Percentiles rank a stretch among this genome's conserved stretches.
phyloP scores from a whole-genome alignment of 768 basidiomycete species.

The Boletus barrowsii region DNA sequence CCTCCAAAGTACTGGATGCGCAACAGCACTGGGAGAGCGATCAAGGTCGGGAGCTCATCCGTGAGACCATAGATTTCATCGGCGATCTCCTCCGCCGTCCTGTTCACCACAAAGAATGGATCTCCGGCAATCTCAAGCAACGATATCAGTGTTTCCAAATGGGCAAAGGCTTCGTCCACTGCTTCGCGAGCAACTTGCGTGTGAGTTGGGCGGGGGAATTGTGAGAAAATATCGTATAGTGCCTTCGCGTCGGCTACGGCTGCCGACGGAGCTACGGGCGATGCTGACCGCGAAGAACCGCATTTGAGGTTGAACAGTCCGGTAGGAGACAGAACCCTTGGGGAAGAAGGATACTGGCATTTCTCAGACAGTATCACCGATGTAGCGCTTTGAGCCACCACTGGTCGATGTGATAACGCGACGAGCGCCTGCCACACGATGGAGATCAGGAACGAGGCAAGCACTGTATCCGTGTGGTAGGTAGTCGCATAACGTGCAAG shows the following conservation, averaged over 20 bases:
- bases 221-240: conserved; percentile 57
- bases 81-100: conserved; percentile 25
- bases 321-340: conserved; percentile 52
- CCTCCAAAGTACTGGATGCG: conserved; percentile 36
- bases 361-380: conserved; percentile 33
- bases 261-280: conserved; percentile 44
- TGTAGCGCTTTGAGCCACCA: conserved; percentile 41
- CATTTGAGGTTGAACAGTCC: conserved; percentile 65
- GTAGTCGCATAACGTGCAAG: conserved; percentile 55
- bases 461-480: conserved; percentile 51
- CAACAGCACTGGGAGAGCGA: conserved; percentile 68
- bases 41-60: conserved; percentile 66
- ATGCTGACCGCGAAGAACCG: conserved; percentile 63
- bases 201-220: conserved; percentile 58
- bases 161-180: conserved; percentile 74
- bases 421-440: conserved; percentile 73
- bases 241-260: conserved; percentile 57
- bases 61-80: conserved; percentile 53
- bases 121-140: conserved; percentile 52
- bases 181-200: conserved; percentile 70
- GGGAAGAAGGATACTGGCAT: conserved; percentile 38
- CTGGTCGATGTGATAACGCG: conserved; percentile 61
- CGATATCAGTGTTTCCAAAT: conserved; percentile 52
- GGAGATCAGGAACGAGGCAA: conserved; percentile 72
- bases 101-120: conserved; percentile 25